A percentile compares a stretch with the other conserved stretches of the same genome.
Conservation (phyloP, 2,329 filamentous ascomycete species). For the Xylaria sp. region DNA sequence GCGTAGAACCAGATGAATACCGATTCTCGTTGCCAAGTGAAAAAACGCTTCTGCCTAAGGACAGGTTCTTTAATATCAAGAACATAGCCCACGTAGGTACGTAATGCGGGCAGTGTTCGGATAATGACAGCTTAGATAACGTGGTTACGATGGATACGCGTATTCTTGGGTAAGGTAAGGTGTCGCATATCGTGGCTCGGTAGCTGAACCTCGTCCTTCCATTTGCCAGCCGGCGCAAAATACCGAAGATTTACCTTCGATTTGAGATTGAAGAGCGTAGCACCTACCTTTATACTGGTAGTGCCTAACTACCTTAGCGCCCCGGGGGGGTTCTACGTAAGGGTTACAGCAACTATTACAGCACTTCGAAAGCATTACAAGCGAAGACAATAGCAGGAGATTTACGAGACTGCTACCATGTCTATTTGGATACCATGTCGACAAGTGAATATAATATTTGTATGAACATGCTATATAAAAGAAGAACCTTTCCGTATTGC, state of each 20-base stretch:
- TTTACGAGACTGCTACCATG: too few relatives aligned
- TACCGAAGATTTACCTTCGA: constrained; percentile 28
- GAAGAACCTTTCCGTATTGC: too few relatives aligned
- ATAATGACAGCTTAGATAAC: neutral
- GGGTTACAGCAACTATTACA: too few relatives aligned
- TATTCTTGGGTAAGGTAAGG: constrained; percentile 23
- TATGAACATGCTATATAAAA: too few relatives aligned
- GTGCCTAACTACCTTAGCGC: too few relatives aligned
- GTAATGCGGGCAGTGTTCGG: constrained; percentile 11
- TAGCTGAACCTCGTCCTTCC: neutral
- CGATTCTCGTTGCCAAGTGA: neutral
- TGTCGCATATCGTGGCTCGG: neutral
- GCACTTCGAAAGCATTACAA: too few relatives aligned
- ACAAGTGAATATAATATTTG: too few relatives aligned
- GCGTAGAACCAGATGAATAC: neutral
- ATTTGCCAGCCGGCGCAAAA: neutral
- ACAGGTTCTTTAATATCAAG: neutral
- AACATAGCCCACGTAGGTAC: constrained; percentile 4
- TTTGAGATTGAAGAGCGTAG: constrained; percentile 15
- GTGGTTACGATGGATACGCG: neutral
- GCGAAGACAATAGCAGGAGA: too few relatives aligned
- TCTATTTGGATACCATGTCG: too few relatives aligned
- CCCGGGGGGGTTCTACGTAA: too few relatives aligned
- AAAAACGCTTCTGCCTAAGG: neutral
- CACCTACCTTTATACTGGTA: neutral